Conservation (phyloP, 169 alveolate genomes). For the Plasmodium ovale region DNA sequence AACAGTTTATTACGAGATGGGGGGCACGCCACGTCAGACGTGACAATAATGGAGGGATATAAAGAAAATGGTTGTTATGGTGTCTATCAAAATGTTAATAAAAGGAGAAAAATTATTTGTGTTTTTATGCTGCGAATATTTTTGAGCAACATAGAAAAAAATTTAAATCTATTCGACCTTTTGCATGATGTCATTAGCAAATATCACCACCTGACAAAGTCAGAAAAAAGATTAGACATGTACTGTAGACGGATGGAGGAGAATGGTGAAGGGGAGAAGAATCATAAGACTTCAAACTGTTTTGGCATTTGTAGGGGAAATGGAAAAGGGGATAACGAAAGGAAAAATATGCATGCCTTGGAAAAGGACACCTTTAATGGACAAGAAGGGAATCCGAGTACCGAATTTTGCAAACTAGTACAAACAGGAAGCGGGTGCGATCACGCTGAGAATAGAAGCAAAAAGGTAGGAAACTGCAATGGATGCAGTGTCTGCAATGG, state of each 20-base stretch:
- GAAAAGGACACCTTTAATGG: no score
- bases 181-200: constrained; percentile 31
- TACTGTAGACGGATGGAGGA: background rate
- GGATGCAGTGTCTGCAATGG: background rate
- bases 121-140: constrained; percentile 46
- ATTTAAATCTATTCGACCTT: constrained; percentile 30
- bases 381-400: no score
- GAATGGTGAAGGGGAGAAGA: background rate
- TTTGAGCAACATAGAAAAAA: constrained; percentile 41
- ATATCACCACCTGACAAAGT: constrained; percentile 14
- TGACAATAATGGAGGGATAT: background rate
- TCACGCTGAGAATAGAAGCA: background rate
- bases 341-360: background rate
- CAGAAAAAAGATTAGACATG: background rate
- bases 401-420: no score
- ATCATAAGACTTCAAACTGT: no score
- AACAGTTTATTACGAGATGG: constrained; percentile 17
- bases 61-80: no score
- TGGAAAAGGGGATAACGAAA: background rate
- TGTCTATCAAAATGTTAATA: background rate
- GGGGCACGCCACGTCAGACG: background rate
- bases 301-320: background rate
- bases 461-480: background rate
- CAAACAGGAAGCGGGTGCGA: background rate
- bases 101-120: constrained; percentile 27